A percentile compares a stretch with the other conserved stretches of the same genome.
Conservation (phyloP, 2,329 filamentous ascomycete genomes). For the Microcera coccophila region DNA sequence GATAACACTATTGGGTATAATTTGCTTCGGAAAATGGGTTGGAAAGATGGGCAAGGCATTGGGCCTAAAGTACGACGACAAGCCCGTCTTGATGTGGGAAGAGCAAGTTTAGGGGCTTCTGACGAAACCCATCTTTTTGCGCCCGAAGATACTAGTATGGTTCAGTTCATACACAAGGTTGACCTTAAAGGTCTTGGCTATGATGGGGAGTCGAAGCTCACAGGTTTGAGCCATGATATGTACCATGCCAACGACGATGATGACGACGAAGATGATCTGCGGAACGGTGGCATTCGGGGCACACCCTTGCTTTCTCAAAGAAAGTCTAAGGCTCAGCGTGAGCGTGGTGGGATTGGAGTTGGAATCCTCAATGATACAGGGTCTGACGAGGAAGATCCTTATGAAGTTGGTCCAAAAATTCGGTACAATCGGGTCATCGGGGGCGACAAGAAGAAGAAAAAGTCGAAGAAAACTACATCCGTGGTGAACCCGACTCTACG, state of each 20-base stretch:
- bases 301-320: conserved; percentile 19
- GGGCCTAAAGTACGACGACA: conserved; percentile 77
- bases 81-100: conserved; percentile 59
- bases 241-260: conserved; percentile 29
- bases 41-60: conserved; percentile 89
- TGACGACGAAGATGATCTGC: conserved; percentile 46
- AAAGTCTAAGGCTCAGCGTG: conserved; percentile 51
- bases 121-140: conserved; percentile 70
- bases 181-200: conserved; percentile 70
- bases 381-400: conserved; percentile 92
- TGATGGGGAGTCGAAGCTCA: conserved; percentile 54
- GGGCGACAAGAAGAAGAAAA: conserved; percentile 77
- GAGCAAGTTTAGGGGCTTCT: conserved; percentile 31
- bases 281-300: conserved; percentile 14
- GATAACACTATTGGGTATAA: conserved; percentile 86
- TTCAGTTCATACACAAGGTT: conserved; percentile 60
- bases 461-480: conserved; percentile 47
- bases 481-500: conserved; percentile 61
- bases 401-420: conserved; percentile 86
- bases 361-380: conserved; percentile 89
- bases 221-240: conserved; percentile 29
- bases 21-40: conserved; percentile 87
- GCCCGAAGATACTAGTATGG: conserved; percentile 72
- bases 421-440: conserved; percentile 80
- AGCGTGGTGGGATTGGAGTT: conserved; percentile 72